Percentiles rank a stretch among this genome's conserved stretches.
Conservation (phyloP, 345 rosid species). For the Boechera retrofracta region DNA sequence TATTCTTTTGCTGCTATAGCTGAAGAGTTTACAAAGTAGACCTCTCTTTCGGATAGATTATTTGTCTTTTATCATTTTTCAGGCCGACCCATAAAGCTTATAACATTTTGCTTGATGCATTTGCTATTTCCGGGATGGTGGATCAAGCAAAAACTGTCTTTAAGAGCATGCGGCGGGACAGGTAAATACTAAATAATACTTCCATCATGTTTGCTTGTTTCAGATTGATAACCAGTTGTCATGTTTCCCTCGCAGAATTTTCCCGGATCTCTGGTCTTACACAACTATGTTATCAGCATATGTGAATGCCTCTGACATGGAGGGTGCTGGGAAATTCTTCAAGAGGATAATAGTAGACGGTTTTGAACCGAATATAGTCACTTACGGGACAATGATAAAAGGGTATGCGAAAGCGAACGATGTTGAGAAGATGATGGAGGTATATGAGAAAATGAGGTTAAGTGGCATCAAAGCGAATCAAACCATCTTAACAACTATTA, state of each 20-base stretch:
- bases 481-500: conserved; percentile 78
- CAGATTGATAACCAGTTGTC: conserved; percentile 6
- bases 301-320: conserved; percentile 89
- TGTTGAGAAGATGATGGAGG: conserved; percentile 78
- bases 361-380: conserved; percentile 69
- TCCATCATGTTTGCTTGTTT: conserved; percentile 15
- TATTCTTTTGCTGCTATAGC: not conserved
- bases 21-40: not conserved
- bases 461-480: conserved; percentile 74
- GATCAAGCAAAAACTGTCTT: conserved; percentile 89
- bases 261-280: conserved; percentile 86
- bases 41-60: not conserved
- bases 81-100: conserved; percentile 94
- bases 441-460: conserved; percentile 68
- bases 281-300: conserved; percentile 94
- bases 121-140: conserved; percentile 94
- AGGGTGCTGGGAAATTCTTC: conserved; percentile 93
- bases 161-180: conserved; percentile 95
- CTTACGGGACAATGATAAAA: conserved; percentile 83
- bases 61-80: conserved; percentile 30
- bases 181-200: conserved; percentile 51
- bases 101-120: conserved; percentile 93
- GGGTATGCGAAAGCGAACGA: conserved; percentile 76
- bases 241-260: conserved; percentile 54
- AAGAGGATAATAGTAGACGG: conserved; percentile 73